Evolutionary conservation across 176 grass and related monocot genomes (phyloP).

Genomic region (Carex parvula): DNA sequence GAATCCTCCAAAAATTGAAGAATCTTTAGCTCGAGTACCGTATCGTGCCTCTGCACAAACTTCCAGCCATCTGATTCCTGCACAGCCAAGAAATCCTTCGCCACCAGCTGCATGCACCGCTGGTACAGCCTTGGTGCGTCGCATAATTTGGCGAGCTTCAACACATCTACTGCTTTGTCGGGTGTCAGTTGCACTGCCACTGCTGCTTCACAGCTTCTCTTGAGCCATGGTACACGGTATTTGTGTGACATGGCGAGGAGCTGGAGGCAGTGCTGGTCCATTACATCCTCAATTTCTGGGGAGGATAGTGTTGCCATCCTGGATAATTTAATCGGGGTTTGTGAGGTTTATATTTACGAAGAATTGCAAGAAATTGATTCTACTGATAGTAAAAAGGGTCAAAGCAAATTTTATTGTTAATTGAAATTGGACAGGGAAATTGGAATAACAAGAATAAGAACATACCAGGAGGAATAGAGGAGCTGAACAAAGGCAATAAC

Average conservation of each 20-base stretch:
- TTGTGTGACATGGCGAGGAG: slow-evolving; percentile 63
- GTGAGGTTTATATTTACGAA: neutral
- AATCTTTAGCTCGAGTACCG: slow-evolving; percentile 41
- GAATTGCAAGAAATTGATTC: neutral
- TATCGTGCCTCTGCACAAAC: slow-evolving; percentile 49
- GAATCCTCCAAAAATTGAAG: slow-evolving; percentile 50
- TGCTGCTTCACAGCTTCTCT: slow-evolving; percentile 46
- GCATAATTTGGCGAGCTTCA: slow-evolving; percentile 67
- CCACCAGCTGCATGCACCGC: slow-evolving; percentile 45
- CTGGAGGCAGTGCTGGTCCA: slow-evolving; percentile 42
- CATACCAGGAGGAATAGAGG: slow-evolving; percentile 40
- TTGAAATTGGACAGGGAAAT: neutral
- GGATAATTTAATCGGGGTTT: neutral
- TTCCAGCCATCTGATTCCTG: slow-evolving; percentile 60
- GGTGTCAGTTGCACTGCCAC: slow-evolving; percentile 41
- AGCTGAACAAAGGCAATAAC: slow-evolving; percentile 57
- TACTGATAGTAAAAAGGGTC: neutral
- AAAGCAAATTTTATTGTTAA: neutral
- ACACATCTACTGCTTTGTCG: slow-evolving; percentile 42
- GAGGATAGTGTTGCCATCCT: neutral
- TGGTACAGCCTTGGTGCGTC: slow-evolving; percentile 57
- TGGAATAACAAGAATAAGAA: neutral
- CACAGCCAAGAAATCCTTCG: slow-evolving; percentile 52
- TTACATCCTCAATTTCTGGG: slow-evolving; percentile 35
- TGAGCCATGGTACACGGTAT: slow-evolving; percentile 59